phyloP scores from a whole-genome alignment of 1,284 basidiomycete species.

The Melanopsichium pennsylvanicum region DNA sequence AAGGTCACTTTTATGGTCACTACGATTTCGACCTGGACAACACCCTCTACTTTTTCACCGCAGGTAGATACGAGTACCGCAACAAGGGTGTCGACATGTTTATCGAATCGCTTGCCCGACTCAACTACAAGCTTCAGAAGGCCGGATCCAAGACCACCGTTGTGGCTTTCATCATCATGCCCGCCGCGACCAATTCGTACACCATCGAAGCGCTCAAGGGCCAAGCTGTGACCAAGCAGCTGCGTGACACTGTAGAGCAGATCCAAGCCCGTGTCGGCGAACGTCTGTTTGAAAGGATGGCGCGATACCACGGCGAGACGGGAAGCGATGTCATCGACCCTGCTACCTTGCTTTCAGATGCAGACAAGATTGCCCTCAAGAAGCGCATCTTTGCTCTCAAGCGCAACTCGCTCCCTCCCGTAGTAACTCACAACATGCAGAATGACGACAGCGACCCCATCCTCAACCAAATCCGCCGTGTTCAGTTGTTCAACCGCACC shows the following conservation, averaged over 20 bases:
- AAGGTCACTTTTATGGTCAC: slow-evolving; percentile 97
- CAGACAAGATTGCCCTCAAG: slow-evolving; percentile 95
- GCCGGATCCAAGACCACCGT: slow-evolving; percentile 81
- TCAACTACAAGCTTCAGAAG: slow-evolving; percentile 84
- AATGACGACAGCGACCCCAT: slow-evolving; percentile 92
- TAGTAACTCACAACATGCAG: slow-evolving; percentile 97
- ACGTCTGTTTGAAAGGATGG: slow-evolving; percentile 90
- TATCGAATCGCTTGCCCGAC: slow-evolving; percentile 85
- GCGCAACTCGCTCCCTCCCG: slow-evolving; percentile 87
- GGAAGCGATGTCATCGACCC: slow-evolving; percentile 57
- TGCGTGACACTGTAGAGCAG: slow-evolving; percentile 88
- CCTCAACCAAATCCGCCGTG: slow-evolving; percentile 89
- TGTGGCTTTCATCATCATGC: slow-evolving; percentile 99
- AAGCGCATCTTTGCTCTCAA: slow-evolving; percentile 95
- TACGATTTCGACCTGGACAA: slow-evolving; percentile 95
- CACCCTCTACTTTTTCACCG: slow-evolving; percentile 97
- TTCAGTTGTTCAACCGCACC: slow-evolving; percentile 86
- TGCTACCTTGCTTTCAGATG: slow-evolving; percentile 77
- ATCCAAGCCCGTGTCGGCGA: slow-evolving; percentile 91
- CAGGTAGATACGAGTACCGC: slow-evolving; percentile 97
- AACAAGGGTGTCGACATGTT: slow-evolving; percentile 99
- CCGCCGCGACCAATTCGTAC: slow-evolving; percentile 92
- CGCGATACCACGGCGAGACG: slow-evolving; percentile 78
- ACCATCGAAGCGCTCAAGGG: slow-evolving; percentile 97
- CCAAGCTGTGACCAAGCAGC: slow-evolving; percentile 95